These are phyloP conservation scores for Geranium rotundifolium DNA, from an alignment of 345 rosid species.

Conservation along the genomic window DNA sequence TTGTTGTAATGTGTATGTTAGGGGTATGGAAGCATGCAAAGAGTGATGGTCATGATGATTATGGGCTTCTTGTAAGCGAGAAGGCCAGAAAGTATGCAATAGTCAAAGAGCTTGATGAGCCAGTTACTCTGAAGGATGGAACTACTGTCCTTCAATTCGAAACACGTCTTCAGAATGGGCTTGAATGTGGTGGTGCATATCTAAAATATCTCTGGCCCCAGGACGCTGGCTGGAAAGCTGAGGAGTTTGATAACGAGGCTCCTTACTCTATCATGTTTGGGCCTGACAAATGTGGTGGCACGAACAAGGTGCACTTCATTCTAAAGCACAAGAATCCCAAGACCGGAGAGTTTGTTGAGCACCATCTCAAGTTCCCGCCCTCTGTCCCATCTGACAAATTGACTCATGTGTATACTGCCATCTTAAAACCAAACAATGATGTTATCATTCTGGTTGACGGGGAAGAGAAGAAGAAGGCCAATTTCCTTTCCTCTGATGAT, in stretches of 20 bases:
- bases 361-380: conserved; percentile 73
- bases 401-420: conserved; percentile 74
- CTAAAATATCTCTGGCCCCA: conserved; percentile 70
- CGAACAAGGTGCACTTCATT: conserved; percentile 87
- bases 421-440: conserved; percentile 63
- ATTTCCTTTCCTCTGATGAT: conserved; percentile 58
- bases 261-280: conserved; percentile 89
- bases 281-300: conserved; percentile 78
- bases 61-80: conserved; percentile 78
- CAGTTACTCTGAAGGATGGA: conserved; percentile 51
- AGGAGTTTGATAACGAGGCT: conserved; percentile 58
- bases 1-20: background rate
- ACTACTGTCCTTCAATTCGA: conserved; percentile 66
- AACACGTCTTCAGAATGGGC: conserved; percentile 67
- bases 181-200: conserved; percentile 90
- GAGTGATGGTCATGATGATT: conserved; percentile 83
- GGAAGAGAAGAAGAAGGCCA: conserved; percentile 69
- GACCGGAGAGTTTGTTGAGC: conserved; percentile 69
- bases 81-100: conserved; percentile 69
- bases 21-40: conserved; percentile 51
- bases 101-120: conserved; percentile 56
- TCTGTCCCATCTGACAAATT: conserved; percentile 73
- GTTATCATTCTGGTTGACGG: conserved; percentile 57
- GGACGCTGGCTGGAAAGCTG: conserved; percentile 58
- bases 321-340: conserved; percentile 84